phyloP scores from a whole-genome alignment of 2,329 filamentous ascomycete genomes.

The Pyrenophora graminea region DNA sequence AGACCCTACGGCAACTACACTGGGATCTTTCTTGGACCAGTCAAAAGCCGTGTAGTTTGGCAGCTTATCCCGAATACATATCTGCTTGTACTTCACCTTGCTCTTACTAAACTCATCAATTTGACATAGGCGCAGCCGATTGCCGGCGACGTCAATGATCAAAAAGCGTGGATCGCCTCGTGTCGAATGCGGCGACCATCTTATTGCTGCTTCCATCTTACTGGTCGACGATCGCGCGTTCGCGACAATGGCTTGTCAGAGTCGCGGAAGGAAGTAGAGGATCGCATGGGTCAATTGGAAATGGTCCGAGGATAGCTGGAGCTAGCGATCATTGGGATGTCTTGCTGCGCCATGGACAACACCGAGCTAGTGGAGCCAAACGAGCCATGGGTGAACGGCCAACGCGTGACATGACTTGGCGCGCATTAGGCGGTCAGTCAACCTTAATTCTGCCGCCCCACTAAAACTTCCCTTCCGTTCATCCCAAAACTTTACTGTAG shows the following conservation, averaged over 20 bases:
- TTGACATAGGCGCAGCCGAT: constrained; percentile 62
- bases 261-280: background rate
- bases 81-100: constrained; percentile 56
- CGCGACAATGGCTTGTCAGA: constrained; percentile 1
- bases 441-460: constrained; percentile 34
- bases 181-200: constrained; percentile 65
- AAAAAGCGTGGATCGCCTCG: constrained; percentile 60
- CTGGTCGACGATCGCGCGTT: constrained; percentile 9
- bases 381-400: constrained; percentile 18
- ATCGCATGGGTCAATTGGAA: background rate
- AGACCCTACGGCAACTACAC: constrained; percentile 75
- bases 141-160: constrained; percentile 63
- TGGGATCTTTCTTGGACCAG: constrained; percentile 65
- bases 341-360: background rate
- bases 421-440: constrained; percentile 22
- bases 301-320: background rate
- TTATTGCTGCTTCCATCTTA: constrained; percentile 64
- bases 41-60: constrained; percentile 68
- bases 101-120: constrained; percentile 47
- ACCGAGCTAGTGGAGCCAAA: background rate
- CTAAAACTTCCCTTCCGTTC: constrained; percentile 32
- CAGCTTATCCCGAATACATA: constrained; percentile 59
- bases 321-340: background rate
- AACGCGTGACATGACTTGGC: constrained; percentile 30
- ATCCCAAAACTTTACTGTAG: constrained; percentile 9